These are phyloP conservation scores for Lachnellula arida DNA, from an alignment of 2,329 filamentous ascomycete species.

Conservation along the genomic window DNA sequence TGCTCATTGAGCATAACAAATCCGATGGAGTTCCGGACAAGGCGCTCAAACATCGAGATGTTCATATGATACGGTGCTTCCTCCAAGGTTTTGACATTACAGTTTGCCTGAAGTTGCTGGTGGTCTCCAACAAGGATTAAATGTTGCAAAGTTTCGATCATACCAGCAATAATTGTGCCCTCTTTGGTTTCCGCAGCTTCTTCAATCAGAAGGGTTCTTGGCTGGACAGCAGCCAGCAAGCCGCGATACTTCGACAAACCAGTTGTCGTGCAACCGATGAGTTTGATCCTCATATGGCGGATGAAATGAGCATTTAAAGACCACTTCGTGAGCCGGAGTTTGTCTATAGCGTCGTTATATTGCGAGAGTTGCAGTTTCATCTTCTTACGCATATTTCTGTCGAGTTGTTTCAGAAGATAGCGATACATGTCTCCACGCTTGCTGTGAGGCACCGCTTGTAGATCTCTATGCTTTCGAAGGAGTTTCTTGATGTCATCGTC, in stretches of 20 bases:
- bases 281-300: slow-evolving; percentile 58
- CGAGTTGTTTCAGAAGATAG: slow-evolving; percentile 25
- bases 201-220: slow-evolving; percentile 60
- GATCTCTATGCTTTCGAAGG: slow-evolving; percentile 12
- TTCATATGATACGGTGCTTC: slow-evolving; percentile 55
- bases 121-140: slow-evolving; percentile 67
- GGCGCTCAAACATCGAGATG: slow-evolving; percentile 63
- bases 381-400: slow-evolving; percentile 15
- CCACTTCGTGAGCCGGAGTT: slow-evolving; percentile 21
- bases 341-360: slow-evolving; percentile 20
- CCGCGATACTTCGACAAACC: slow-evolving; percentile 65
- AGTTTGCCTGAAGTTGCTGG: slow-evolving; percentile 60
- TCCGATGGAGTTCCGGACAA: slow-evolving; percentile 53
- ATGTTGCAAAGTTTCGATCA: slow-evolving; percentile 58
- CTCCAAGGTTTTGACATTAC: slow-evolving; percentile 50
- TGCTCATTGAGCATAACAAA: slow-evolving; percentile 54
- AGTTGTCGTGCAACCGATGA: slow-evolving; percentile 52
- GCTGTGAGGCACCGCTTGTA: slow-evolving; percentile 25
- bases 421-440: slow-evolving; percentile 30
- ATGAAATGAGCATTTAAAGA: slow-evolving; percentile 24
- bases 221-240: slow-evolving; percentile 55
- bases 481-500: slow-evolving; percentile 20
- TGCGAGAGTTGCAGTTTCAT: slow-evolving; percentile 14
- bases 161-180: slow-evolving; percentile 52
- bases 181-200: slow-evolving; percentile 60